phyloP scores from a whole-genome alignment of 176 grass and related monocot genomes.

The Oryza australiensis region DNA sequence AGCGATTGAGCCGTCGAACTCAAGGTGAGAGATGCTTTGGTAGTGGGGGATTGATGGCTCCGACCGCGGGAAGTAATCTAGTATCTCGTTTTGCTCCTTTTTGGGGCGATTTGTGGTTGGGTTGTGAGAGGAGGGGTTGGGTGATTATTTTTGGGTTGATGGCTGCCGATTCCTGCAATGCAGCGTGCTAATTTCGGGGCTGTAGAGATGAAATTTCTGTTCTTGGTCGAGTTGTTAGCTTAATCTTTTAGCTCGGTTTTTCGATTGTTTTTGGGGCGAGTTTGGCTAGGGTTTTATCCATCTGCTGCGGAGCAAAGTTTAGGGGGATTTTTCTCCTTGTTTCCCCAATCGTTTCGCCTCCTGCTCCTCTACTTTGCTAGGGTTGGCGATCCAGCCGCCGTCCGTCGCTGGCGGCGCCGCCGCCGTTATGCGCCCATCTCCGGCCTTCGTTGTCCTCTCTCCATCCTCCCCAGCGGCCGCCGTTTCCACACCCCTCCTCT shows the following conservation, averaged over 20 bases:
- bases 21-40: conserved; percentile 21
- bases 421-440: no score
- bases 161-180: conserved; percentile 6
- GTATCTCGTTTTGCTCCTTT: not conserved
- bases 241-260: not conserved
- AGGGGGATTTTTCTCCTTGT: not conserved
- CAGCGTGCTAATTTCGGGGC: not conserved
- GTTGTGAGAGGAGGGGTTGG: not conserved
- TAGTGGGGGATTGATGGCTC: not conserved
- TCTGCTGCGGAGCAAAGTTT: not conserved
- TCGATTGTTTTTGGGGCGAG: not conserved
- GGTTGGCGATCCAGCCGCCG: not conserved
- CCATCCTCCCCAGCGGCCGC: not conserved
- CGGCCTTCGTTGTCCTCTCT: not conserved
- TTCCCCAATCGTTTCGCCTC: not conserved
- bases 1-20: not conserved
- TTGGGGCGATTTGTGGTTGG: not conserved
- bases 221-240: not conserved
- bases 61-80: not conserved
- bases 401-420: no score
- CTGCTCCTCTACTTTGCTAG: not conserved
- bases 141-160: not conserved
- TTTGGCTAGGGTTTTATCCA: conserved; percentile 32
- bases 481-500: no score
- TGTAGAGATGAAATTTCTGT: not conserved